Evolutionary conservation across 2,329 filamentous ascomycete genomes (phyloP).

Genomic region (Aspergillus sojae): DNA sequence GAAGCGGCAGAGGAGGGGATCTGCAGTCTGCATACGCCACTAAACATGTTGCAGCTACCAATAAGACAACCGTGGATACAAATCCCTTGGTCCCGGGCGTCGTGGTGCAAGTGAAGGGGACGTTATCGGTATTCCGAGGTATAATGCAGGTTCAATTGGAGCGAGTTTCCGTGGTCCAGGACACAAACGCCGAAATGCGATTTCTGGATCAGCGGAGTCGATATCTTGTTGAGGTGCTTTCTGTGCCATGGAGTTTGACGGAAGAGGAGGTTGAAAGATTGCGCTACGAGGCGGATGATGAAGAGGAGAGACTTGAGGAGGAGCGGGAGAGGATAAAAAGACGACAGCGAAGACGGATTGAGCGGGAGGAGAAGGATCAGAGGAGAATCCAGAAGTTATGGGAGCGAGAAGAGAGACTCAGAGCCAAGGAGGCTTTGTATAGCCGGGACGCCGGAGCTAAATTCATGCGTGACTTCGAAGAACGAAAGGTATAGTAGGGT

Average conservation of each 20-base stretch:
- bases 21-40: not conserved
- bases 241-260: constrained; percentile 56
- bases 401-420: constrained; percentile 46
- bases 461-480: constrained; percentile 26
- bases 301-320: constrained; percentile 41
- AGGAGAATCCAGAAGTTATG: constrained; percentile 36
- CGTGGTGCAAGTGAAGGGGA: constrained; percentile 60
- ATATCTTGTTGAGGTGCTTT: constrained; percentile 54
- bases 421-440: constrained; percentile 34
- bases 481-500: constrained; percentile 8
- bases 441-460: constrained; percentile 34
- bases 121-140: constrained; percentile 54
- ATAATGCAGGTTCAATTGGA: constrained; percentile 58
- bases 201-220: constrained; percentile 56
- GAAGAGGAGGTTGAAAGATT: constrained; percentile 48
- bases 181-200: constrained; percentile 57
- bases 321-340: constrained; percentile 37
- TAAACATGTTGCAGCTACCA: constrained; percentile 29
- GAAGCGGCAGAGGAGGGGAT: not conserved
- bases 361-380: constrained; percentile 42
- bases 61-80: constrained; percentile 48
- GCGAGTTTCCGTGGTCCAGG: constrained; percentile 51
- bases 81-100: constrained; percentile 51
- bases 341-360: constrained; percentile 26
- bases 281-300: constrained; percentile 42